These are phyloP conservation scores for Astragalus glycyphyllos DNA, from an alignment of 306 rosid genomes.

Conservation along the genomic window DNA sequence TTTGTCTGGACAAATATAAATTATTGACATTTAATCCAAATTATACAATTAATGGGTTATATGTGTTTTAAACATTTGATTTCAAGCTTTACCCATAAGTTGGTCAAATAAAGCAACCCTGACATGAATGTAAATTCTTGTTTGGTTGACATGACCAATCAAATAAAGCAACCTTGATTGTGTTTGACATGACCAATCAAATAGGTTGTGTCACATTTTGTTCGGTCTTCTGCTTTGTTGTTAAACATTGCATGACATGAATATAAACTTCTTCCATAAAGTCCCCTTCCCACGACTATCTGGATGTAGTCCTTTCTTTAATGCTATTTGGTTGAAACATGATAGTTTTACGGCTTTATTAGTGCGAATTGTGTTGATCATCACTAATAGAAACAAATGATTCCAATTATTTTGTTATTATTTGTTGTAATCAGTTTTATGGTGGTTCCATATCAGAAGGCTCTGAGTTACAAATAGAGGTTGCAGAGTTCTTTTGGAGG, in stretches of 20 bases:
- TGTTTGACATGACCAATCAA: not conserved
- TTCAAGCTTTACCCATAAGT: conserved; percentile 11
- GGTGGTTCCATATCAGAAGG: conserved; percentile 87
- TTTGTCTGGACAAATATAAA: conserved; percentile 15
- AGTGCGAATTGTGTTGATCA: conserved; percentile 22
- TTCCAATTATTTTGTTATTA: conserved; percentile 31
- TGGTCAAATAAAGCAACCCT: conserved; percentile 26
- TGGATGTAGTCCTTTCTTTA: conserved; percentile 32
- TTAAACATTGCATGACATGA: conserved; percentile 10
- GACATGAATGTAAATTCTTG: not conserved
- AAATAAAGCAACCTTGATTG: not conserved
- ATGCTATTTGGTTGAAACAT: conserved; percentile 35
- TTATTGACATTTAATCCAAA: not conserved
- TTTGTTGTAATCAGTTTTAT: conserved; percentile 61
- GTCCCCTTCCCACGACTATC: conserved; percentile 7
- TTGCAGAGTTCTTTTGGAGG: conserved; percentile 88
- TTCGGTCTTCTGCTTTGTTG: conserved; percentile 9
- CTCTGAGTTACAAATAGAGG: conserved; percentile 91
- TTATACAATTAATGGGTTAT: conserved; percentile 14
- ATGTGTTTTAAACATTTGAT: conserved; percentile 1
- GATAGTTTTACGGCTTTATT: conserved; percentile 13
- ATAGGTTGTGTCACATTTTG: not conserved
- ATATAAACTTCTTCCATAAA: not conserved
- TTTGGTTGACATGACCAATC: not conserved
- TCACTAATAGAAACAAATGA: conserved; percentile 35